Percentiles rank a stretch among this genome's conserved stretches.
Evolutionary conservation across 164 flowering plant species (phyloP).

Genomic region (Berberis thunbergii): DNA sequence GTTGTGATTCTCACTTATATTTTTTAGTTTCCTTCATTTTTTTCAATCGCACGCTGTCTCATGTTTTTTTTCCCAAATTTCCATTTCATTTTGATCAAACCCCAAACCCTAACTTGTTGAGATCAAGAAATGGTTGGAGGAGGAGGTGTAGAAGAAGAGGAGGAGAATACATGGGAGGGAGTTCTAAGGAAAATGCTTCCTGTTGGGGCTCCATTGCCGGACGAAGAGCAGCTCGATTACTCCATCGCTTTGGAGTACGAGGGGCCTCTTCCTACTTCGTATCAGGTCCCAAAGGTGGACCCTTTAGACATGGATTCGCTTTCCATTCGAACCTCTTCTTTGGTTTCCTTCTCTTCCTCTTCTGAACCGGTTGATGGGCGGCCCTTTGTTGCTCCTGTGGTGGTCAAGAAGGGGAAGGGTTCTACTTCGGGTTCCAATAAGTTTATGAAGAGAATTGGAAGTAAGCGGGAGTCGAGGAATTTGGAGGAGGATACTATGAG

Average conservation of each 20-base stretch:
- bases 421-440: too few species aligned
- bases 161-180: conserved; percentile 46
- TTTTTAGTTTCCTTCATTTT: too few species aligned
- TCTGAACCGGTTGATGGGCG: conserved; percentile 55
- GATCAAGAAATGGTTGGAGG: background rate
- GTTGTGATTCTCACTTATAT: too few species aligned
- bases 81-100: too few species aligned
- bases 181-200: conserved; percentile 75
- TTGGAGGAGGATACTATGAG: too few species aligned
- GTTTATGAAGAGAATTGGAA: too few species aligned
- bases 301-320: conserved; percentile 42
- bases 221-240: conserved; percentile 46
- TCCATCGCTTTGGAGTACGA: conserved; percentile 79
- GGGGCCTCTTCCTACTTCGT: conserved; percentile 57
- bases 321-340: conserved; percentile 36
- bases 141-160: background rate
- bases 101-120: too few species aligned
- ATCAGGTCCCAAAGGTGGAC: conserved; percentile 65
- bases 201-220: conserved; percentile 65
- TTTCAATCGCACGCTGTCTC: too few species aligned
- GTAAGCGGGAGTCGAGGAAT: too few species aligned
- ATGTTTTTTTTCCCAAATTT: too few species aligned
- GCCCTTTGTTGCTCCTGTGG: conserved; percentile 37
- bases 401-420: too few species aligned
- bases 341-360: conserved; percentile 18